phyloP scores from a whole-genome alignment of 306 rosid genomes.

The Vigna reflexopilosa region DNA sequence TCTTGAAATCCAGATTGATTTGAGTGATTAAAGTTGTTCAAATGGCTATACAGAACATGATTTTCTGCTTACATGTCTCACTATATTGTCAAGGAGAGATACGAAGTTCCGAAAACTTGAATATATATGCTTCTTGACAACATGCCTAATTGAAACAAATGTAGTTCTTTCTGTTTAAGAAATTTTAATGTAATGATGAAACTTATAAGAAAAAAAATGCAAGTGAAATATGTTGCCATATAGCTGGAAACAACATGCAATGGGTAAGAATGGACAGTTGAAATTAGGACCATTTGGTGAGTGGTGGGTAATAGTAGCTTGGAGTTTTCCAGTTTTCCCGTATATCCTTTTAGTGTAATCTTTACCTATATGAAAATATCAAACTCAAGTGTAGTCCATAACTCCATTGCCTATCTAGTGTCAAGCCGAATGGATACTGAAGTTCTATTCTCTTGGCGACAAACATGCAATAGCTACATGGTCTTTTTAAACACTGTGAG shows the following conservation, averaged over 20 bases:
- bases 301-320: neutral
- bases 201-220: neutral
- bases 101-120: neutral
- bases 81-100: neutral
- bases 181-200: neutral
- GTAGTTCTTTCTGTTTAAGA: constrained; percentile 5
- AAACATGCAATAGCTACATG: constrained; percentile 10
- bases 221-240: constrained; percentile 24
- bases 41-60: neutral
- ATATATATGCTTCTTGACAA: constrained; percentile 9
- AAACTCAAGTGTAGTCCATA: neutral
- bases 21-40: constrained; percentile 25
- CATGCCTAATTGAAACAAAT: constrained; percentile 8
- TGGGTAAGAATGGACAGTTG: neutral
- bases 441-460: neutral
- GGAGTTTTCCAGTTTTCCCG: neutral
- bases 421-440: neutral
- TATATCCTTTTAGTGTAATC: constrained; percentile 1
- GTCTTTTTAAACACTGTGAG: neutral
- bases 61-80: constrained; percentile 23
- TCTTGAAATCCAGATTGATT: constrained; percentile 13
- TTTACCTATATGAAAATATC: constrained; percentile 33
- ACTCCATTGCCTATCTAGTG: neutral
- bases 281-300: constrained; percentile 4
- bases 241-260: neutral